phyloP scores from a whole-genome alignment of 169 alveolate genomes.

The Plasmodium knowlesi region DNA sequence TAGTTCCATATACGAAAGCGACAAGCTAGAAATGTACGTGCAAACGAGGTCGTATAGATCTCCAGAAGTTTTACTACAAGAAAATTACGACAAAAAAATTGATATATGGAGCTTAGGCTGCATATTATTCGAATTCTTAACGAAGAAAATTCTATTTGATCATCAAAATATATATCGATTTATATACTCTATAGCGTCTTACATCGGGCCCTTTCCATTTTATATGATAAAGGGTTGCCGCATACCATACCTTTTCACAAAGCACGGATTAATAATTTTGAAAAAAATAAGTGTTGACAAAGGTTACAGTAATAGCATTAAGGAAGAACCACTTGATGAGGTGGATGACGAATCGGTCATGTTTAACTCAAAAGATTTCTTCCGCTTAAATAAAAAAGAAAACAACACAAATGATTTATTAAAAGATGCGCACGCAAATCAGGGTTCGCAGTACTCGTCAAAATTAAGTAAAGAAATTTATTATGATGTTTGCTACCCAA shows the following conservation, averaged over 20 bases:
- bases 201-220: conserved; percentile 86
- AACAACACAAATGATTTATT: conserved; percentile 23
- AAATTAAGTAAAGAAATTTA: conserved; percentile 16
- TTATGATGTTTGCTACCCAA: conserved; percentile 73
- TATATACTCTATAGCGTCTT: conserved; percentile 85
- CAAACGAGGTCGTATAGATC: conserved; percentile 98
- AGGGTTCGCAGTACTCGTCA: background rate
- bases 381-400: conserved; percentile 47
- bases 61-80: conserved; percentile 98
- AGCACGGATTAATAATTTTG: conserved; percentile 68
- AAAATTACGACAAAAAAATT: conserved; percentile 96
- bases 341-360: conserved; percentile 55
- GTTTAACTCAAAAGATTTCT: conserved; percentile 68
- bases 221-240: conserved; percentile 79
- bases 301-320: conserved; percentile 9
- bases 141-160: conserved; percentile 90
- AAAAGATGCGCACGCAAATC: background rate
- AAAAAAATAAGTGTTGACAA: conserved; percentile 17
- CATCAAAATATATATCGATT: conserved; percentile 87
- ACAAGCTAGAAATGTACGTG: conserved; percentile 93
- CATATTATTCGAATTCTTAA: conserved; percentile 95
- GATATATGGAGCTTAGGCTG: conserved; percentile 99
- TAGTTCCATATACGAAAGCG: conserved; percentile 94
- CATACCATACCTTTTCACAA: conserved; percentile 71
- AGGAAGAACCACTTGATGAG: conserved; percentile 57